Percentiles rank a stretch among this genome's conserved stretches.
Conservation (phyloP, 2,329 filamentous ascomycete genomes). For the Neofusicoccum ribis region DNA sequence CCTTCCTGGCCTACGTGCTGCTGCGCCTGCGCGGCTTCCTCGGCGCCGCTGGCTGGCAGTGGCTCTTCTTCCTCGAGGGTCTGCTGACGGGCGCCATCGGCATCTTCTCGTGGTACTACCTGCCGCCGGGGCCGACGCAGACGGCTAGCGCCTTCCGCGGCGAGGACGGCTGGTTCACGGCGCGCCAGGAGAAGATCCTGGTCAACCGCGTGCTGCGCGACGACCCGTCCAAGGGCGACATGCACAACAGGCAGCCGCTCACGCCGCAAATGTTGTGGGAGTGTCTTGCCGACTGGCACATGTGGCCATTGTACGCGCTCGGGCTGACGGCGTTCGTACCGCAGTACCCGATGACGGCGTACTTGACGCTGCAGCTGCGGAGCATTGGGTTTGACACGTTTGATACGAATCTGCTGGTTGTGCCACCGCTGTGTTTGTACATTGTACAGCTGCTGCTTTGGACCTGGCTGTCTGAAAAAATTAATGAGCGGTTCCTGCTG, state of each 20-base stretch:
- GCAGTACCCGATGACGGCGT: conserved; percentile 37
- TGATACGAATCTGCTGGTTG: conserved; percentile 44
- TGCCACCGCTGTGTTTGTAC: conserved; percentile 48
- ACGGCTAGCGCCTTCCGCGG: conserved; percentile 60
- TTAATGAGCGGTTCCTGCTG: conserved; percentile 55
- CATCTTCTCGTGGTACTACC: conserved; percentile 38
- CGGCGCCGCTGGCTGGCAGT: conserved; percentile 57
- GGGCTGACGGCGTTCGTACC: conserved; percentile 43
- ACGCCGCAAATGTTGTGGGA: conserved; percentile 49
- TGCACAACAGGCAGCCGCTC: conserved; percentile 58
- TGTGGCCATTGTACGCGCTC: conserved; percentile 57
- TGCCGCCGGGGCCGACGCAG: conserved; percentile 57
- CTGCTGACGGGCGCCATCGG: conserved; percentile 40
- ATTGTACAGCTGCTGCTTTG: conserved; percentile 52
- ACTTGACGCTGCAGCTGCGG: conserved; percentile 43
- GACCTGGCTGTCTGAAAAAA: conserved; percentile 51
- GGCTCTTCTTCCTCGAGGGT: conserved; percentile 52
- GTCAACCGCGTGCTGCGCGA: conserved; percentile 62
- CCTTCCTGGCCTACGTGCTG: conserved; percentile 59
- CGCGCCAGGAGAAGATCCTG: conserved; percentile 68
- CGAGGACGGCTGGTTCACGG: conserved; percentile 64
- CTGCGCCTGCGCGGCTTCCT: conserved; percentile 51
- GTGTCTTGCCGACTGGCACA: conserved; percentile 55
- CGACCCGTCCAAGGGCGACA: conserved; percentile 56
- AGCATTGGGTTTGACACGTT: conserved; percentile 44